Base-by-base conservation (phyloP, 2,329 filamentous ascomycete species). In the Scedosporium aurantiacum region DNA sequence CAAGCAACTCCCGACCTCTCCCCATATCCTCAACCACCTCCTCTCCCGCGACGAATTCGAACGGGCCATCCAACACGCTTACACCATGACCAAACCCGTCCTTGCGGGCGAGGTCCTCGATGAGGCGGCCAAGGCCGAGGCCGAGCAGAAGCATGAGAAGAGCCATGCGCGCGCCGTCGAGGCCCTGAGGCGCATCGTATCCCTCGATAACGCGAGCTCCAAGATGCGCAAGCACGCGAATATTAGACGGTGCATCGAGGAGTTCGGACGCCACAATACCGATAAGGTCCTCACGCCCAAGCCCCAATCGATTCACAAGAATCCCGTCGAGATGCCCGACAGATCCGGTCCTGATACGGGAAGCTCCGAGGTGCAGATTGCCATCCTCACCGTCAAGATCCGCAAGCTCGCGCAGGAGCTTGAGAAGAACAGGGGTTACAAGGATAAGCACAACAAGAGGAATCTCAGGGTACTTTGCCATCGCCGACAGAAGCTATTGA, bases 351-450 rank as follows among this genome's bases (percentile, higher is more conserved):
- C 88, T 4, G 94, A 99, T 71, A 99, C 93, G 0, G 94, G 94
- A 41, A 96, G 90, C 68, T 90, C 90, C 5, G 94, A 99, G 76
- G 95, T 99, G n/a, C 94, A 99, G 78, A 91, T 95, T 66, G 92
- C 91, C 55, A 95, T 99, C 67, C 75, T 99, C 72, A 99, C 94
- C 2, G 84, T 91, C 62, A 97, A 97, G 81, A 99, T 99, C 71
- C 82, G 90, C 65, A 86, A 88, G 25, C 73, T 99, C 58, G 87
- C 89, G 16, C 81, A 88, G 66, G 86, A 87, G 66, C 75, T 96
- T 59, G 81, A 88, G 69, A 80, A 78, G 50, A 82, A 85, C 63
- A 75, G 79, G 67, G 90, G 88, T 4, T 84, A 88, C 73, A 91
- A 88, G 72, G 94, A 99, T 72, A 96, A 95, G 79, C 84, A 91